These are phyloP conservation scores for Boletus barrowsii DNA, from an alignment of 768 basidiomycete genomes.

Conservation along the genomic window DNA sequence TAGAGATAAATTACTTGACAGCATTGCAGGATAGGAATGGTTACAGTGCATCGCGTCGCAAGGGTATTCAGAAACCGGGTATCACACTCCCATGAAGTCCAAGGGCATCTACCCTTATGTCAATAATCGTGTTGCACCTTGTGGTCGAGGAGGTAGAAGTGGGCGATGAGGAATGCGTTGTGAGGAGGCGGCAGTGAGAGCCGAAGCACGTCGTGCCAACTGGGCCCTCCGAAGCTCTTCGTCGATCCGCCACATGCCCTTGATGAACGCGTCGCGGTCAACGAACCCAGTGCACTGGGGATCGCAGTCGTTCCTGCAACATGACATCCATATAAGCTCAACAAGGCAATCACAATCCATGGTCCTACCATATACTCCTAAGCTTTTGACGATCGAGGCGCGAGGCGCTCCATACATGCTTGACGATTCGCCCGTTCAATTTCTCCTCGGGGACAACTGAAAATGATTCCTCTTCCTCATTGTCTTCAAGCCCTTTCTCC, in stretches of 20 bases:
- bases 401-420: conserved; percentile 61
- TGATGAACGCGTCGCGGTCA: conserved; percentile 62
- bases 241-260: conserved; percentile 86
- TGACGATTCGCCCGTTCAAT: conserved; percentile 56
- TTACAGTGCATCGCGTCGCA: background rate
- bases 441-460: conserved; percentile 42
- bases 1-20: conserved; percentile 14
- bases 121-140: conserved; percentile 9
- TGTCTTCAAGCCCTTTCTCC: conserved; percentile 13
- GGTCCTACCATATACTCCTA: conserved; percentile 62
- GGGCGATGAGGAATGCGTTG: conserved; percentile 35
- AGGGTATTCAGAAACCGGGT: conserved; percentile 21
- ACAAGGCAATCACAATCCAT: background rate
- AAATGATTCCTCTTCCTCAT: conserved; percentile 27
- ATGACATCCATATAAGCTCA: background rate
- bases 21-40: background rate
- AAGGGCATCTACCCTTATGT: background rate
- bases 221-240: conserved; percentile 72
- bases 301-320: conserved; percentile 68
- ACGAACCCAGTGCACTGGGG: conserved; percentile 51
- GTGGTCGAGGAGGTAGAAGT: conserved; percentile 19
- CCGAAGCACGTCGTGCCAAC: conserved; percentile 30
- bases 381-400: conserved; percentile 51
- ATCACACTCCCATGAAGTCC: conserved; percentile 6
- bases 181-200: conserved; percentile 32